Conservation (phyloP, 495 filamentous ascomycete species). For the Neurospora hispaniola region DNA sequence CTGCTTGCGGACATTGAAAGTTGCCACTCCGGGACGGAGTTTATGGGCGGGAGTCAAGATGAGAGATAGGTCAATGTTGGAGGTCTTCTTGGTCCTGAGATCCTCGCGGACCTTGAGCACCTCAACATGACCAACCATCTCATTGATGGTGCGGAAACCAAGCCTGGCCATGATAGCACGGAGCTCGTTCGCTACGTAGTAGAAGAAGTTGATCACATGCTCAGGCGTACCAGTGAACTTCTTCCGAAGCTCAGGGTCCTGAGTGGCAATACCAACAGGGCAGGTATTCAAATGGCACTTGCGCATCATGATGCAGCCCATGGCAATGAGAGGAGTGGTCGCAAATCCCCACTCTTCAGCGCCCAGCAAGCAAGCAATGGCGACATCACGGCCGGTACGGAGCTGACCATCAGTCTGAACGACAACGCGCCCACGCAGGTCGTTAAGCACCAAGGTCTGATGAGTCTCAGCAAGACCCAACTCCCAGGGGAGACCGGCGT, state of each 20-base stretch:
- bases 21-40: constrained; percentile 90
- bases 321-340: constrained; percentile 91
- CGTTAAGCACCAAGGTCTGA: constrained; percentile 96
- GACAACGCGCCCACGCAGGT: constrained; percentile 90
- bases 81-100: constrained; percentile 76
- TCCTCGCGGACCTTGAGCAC: constrained; percentile 82
- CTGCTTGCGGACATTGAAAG: constrained; percentile 98
- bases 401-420: constrained; percentile 98
- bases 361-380: constrained; percentile 91
- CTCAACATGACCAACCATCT: constrained; percentile 96
- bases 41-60: constrained; percentile 96
- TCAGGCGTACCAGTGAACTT: constrained; percentile 94
- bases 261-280: constrained; percentile 93
- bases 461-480: constrained; percentile 96
- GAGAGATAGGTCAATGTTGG: constrained; percentile 88
- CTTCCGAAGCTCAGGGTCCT: constrained; percentile 87
- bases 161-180: constrained; percentile 97
- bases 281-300: constrained; percentile 76
- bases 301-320: constrained; percentile 97
- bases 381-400: constrained; percentile 87
- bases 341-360: constrained; percentile 98
- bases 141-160: constrained; percentile 90
- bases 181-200: constrained; percentile 95
- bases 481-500: constrained; percentile 97
- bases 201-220: constrained; percentile 99